These are phyloP conservation scores for Ustulina deusta DNA, from an alignment of 2,329 filamentous ascomycete genomes.

Conservation along the genomic window DNA sequence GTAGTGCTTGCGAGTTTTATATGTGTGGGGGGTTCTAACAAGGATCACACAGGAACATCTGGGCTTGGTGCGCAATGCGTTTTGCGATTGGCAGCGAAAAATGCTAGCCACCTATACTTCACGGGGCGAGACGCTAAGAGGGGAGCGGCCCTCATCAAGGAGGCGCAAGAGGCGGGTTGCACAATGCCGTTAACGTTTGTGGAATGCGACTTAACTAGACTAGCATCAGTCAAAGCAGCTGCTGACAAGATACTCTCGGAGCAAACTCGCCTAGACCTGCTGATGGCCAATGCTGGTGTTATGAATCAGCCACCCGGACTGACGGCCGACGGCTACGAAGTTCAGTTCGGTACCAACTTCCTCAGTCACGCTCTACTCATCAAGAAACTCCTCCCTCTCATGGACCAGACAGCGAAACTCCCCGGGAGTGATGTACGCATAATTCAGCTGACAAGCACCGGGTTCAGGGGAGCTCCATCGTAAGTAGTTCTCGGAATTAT, in stretches of 20 bases:
- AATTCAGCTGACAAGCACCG: conserved; percentile 31
- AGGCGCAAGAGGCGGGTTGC: conserved; percentile 20
- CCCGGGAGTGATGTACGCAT: conserved; percentile 31
- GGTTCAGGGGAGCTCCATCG: conserved; percentile 14
- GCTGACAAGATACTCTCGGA: conserved; percentile 49
- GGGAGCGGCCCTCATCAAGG: conserved; percentile 9
- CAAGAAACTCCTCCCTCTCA: conserved; percentile 33
- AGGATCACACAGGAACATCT: conserved; percentile 11
- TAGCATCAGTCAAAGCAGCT: conserved; percentile 52
- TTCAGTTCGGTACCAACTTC: conserved; percentile 59
- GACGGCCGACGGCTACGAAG: conserved; percentile 58
- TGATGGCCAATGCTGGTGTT: conserved; percentile 52
- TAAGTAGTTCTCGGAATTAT: neutral
- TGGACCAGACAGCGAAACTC: conserved; percentile 27
- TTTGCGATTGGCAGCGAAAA: conserved; percentile 24
- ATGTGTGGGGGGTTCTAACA: neutral
- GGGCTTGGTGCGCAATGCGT: conserved; percentile 29
- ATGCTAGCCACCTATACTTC: conserved; percentile 34
- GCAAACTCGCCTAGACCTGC: conserved; percentile 53
- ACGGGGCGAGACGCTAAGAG: conserved; percentile 31
- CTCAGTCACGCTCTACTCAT: conserved; percentile 57
- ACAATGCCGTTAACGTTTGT: conserved; percentile 44
- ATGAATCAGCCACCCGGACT: conserved; percentile 50
- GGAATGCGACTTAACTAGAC: conserved; percentile 54
- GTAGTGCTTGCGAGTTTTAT: neutral